Evolutionary conservation across 345 rosid species (phyloP), one percentile per base, ranked within the genome.

Genomic region (Pelargonium nanum): DNA sequence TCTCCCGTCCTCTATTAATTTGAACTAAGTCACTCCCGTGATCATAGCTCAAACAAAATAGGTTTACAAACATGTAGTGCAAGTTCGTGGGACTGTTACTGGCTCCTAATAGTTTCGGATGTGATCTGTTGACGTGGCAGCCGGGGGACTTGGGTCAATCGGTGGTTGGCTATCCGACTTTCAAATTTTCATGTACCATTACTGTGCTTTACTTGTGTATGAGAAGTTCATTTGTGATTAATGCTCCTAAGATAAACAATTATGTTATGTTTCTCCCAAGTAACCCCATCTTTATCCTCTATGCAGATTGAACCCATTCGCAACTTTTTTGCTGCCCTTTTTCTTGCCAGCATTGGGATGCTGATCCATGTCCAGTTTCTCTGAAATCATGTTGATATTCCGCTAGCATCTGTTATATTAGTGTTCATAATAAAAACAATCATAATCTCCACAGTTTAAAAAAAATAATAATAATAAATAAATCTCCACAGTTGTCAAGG

Each of bases 291-390:
- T n/a, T 40, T 7, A 2, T 40, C 16, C 48, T 40, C 15, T 40
- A 12, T 40, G 48, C 68, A 89, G 95, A 85, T 89, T 73, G 97
- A 89, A 77, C 97, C 97, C 60, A 81, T 89, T 75, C 95, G 95
- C 59, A 89, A 89, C 61, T 83, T 89, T 72, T 89, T 89, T 78
- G 97, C 97, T 64, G 95, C 97, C 24, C 83, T 89, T 56, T 89
- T 89, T 76, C 89, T 89, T 69, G 88, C 97, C 67, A 89, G 97
- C 69, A 87, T 89, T 9, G 97, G 97, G 63, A 89, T 89, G 97
- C 64, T 89, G 74, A 89, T 89, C 63, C 80, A 89, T 72, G 83
- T 89, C 68, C 96, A 89, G 64, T 89, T 89, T 72, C 86, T 89
- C 64, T 89, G 97, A 95, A 89, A 79, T 62, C 97, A 89, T 69